A percentile compares a stretch with the other conserved stretches of the same genome.
phyloP scores from a whole-genome alignment of 768 basidiomycete genomes.

The Auriscalpium orientale region DNA sequence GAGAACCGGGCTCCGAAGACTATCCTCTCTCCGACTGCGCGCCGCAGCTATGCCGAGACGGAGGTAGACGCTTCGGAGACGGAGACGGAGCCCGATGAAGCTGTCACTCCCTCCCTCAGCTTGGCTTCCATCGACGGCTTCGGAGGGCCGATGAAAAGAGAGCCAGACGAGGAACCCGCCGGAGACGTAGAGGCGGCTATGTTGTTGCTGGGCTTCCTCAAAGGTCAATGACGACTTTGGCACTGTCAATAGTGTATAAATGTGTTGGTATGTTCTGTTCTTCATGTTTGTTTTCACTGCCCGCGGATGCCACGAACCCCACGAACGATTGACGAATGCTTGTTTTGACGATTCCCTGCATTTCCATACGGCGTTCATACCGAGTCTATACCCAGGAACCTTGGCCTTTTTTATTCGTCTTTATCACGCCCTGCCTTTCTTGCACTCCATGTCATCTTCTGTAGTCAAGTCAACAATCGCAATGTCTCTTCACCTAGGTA shows the following conservation, averaged over 20 bases:
- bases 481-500: too few species aligned
- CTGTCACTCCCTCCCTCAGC: conserved; percentile 13
- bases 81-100: conserved; percentile 16
- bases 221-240: neutral
- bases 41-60: neutral
- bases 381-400: too few species aligned
- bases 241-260: too few species aligned
- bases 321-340: too few species aligned
- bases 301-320: too few species aligned
- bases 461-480: too few species aligned
- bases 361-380: too few species aligned
- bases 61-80: conserved; percentile 7
- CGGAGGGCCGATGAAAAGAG: conserved; percentile 2
- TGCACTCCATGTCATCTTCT: too few species aligned
- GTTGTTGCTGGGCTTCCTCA: conserved; percentile 28
- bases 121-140: neutral
- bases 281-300: too few species aligned
- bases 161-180: neutral
- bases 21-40: conserved; percentile 1
- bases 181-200: conserved; percentile 32
- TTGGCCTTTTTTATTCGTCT: too few species aligned
- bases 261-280: neutral
- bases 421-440: too few species aligned
- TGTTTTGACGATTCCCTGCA: too few species aligned
- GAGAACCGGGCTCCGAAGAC: conserved; percentile 18